Percentiles rank a stretch among this genome's conserved stretches.
These are phyloP conservation scores for Calonectria pseudoturangicola DNA, from an alignment of 2,329 filamentous ascomycete species.

Conservation along the genomic window DNA sequence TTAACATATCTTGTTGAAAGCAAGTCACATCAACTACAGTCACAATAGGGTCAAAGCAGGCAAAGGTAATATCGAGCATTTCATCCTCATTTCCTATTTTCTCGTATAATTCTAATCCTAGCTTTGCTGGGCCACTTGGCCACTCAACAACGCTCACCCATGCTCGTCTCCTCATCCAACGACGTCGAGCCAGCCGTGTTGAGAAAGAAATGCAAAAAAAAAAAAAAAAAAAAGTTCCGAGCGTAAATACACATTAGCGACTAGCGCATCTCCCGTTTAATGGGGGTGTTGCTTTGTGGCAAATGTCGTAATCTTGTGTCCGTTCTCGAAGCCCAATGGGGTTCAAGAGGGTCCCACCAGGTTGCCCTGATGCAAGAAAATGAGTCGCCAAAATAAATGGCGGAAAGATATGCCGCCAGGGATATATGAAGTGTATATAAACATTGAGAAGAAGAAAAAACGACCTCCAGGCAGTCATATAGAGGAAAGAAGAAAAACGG, in stretches of 20 bases:
- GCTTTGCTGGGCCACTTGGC: conserved; percentile 36
- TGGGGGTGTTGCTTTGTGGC: conserved; percentile 38
- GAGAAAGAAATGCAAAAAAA: conserved; percentile 51
- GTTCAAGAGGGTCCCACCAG: conserved; percentile 35
- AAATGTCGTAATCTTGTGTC: conserved; percentile 45
- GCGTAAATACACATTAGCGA: conserved; percentile 56
- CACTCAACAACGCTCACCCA: conserved; percentile 40
- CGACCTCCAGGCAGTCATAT: conserved; percentile 43
- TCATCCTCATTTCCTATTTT: conserved; percentile 52
- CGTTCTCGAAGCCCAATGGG: conserved; percentile 35
- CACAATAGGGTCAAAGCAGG: neutral
- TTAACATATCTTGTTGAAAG: too few relatives aligned
- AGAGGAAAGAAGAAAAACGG: conserved; percentile 42
- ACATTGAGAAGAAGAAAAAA: conserved; percentile 47
- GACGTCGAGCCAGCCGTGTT: conserved; percentile 48
- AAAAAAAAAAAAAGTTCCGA: conserved; percentile 49
- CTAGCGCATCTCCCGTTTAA: conserved; percentile 47
- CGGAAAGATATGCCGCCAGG: conserved; percentile 44
- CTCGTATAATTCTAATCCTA: conserved; percentile 49
- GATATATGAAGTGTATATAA: conserved; percentile 53
- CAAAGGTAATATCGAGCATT: conserved; percentile 34
- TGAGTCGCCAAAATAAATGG: conserved; percentile 44
- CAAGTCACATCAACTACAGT: neutral
- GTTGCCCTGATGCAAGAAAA: conserved; percentile 44
- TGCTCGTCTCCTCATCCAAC: conserved; percentile 49